phyloP scores from a whole-genome alignment of 2,329 filamentous ascomycete species.

The Atkinsonella texensis region DNA sequence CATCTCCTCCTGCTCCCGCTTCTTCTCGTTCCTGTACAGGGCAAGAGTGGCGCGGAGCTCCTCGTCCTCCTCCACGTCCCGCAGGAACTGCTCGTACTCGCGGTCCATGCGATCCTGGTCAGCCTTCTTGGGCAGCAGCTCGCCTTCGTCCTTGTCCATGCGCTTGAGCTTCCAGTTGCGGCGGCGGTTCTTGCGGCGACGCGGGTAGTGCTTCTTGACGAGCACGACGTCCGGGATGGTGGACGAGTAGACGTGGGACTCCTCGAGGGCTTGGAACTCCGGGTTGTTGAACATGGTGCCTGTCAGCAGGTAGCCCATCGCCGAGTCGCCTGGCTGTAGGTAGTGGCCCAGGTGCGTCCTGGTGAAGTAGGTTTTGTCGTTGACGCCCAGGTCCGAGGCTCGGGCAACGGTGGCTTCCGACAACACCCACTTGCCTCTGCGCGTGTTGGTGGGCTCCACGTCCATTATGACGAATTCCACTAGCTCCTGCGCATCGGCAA shows the following conservation, averaged over 20 bases:
- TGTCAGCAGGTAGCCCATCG: slow-evolving; percentile 83
- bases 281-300: slow-evolving; percentile 89
- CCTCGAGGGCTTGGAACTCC: slow-evolving; percentile 72
- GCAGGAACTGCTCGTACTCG: slow-evolving; percentile 95
- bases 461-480: slow-evolving; percentile 93
- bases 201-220: slow-evolving; percentile 92
- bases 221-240: slow-evolving; percentile 85
- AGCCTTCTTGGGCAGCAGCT: slow-evolving; percentile 72
- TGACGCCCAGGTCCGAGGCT: slow-evolving; percentile 73
- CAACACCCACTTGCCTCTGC: slow-evolving; percentile 71
- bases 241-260: slow-evolving; percentile 61
- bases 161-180: slow-evolving; percentile 93
- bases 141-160: slow-evolving; percentile 81
- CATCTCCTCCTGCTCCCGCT: slow-evolving; percentile 49
- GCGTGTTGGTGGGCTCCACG: slow-evolving; percentile 65
- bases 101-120: slow-evolving; percentile 81
- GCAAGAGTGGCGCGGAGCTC: slow-evolving; percentile 76
- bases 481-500: slow-evolving; percentile 75
- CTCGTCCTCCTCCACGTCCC: slow-evolving; percentile 89
- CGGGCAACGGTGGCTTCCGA: slow-evolving; percentile 82
- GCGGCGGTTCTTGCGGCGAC: slow-evolving; percentile 66
- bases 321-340: slow-evolving; percentile 80
- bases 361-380: slow-evolving; percentile 80
- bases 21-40: slow-evolving; percentile 62
- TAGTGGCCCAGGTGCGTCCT: slow-evolving; percentile 81